These are phyloP conservation scores for Volvox africanus DNA, from an alignment of 139 green algal genomes.

Conservation along the genomic window DNA sequence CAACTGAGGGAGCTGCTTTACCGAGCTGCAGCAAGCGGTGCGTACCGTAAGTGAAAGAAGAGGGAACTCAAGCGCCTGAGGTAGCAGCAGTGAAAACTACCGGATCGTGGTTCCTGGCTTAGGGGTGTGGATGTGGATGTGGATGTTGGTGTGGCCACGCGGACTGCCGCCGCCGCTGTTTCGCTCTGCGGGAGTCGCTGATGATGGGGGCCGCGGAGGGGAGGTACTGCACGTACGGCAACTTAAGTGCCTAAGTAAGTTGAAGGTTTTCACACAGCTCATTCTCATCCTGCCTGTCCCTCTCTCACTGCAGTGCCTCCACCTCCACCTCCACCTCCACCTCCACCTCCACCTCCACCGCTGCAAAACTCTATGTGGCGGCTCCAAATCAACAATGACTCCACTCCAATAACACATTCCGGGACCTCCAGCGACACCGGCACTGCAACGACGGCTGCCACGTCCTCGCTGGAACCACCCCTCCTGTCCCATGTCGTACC, in stretches of 20 bases:
- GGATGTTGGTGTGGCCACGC: not conserved
- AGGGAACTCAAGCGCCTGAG: no score
- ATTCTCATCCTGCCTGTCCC: no score
- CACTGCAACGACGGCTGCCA: not conserved
- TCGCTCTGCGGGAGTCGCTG: not conserved
- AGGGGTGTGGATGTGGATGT: not conserved
- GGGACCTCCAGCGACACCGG: not conserved
- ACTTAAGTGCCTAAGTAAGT: no score
- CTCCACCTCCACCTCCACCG: no score
- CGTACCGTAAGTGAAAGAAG: not conserved
- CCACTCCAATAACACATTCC: not conserved
- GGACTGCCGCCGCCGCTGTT: not conserved
- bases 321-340: no score
- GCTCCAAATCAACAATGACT: no score
- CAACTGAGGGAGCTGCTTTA: conserved; percentile 35
- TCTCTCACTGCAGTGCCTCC: no score
- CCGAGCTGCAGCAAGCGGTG: not conserved
- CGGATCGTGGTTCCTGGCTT: not conserved
- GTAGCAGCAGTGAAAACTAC: not conserved
- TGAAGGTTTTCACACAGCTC: no score
- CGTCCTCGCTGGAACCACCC: not conserved
- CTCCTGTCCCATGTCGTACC: not conserved
- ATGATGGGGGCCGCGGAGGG: not conserved
- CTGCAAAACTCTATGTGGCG: no score
- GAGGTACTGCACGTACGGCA: no score